Evolutionary conservation across 176 grass and related monocot genomes (phyloP).

Genomic region (Musa troglodytarum): DNA sequence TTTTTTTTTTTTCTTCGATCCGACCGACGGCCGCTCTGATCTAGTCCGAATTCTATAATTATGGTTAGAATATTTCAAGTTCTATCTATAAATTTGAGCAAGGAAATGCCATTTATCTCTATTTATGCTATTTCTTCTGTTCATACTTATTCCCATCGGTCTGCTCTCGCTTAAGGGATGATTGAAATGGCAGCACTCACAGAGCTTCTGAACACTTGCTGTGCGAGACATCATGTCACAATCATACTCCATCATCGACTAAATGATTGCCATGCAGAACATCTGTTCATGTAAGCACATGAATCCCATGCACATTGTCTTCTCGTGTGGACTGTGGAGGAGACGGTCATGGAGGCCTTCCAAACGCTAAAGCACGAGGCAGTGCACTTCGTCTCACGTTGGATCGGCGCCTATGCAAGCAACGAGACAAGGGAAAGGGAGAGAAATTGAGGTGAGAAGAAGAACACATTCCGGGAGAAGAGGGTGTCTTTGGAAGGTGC

Average conservation of each 20-base stretch:
- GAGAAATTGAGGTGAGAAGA: constrained; percentile 3
- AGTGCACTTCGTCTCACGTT: neutral
- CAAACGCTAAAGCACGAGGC: no score
- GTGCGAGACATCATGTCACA: neutral
- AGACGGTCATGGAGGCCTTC: neutral
- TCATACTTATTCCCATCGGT: no score
- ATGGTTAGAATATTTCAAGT: no score
- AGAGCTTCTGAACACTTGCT: neutral
- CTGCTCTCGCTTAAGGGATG: neutral
- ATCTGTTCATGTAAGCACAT: neutral
- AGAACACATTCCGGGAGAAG: constrained; percentile 24
- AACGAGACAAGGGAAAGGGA: neutral
- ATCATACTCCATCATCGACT: neutral
- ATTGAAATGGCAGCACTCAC: neutral
- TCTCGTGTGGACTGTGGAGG: neutral
- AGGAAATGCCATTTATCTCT: no score
- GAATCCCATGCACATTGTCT: neutral
- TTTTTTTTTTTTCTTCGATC: no score
- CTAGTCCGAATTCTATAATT: no score
- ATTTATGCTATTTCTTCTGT: neutral
- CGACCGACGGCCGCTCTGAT: no score
- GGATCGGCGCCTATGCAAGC: no score
- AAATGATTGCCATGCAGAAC: neutral
- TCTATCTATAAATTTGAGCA: no score
- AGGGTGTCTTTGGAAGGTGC: constrained; percentile 43